Evolutionary conservation across 768 basidiomycete genomes (phyloP), one percentile per base, ranked within the genome.

Genomic region (Lactarius trivialis): DNA sequence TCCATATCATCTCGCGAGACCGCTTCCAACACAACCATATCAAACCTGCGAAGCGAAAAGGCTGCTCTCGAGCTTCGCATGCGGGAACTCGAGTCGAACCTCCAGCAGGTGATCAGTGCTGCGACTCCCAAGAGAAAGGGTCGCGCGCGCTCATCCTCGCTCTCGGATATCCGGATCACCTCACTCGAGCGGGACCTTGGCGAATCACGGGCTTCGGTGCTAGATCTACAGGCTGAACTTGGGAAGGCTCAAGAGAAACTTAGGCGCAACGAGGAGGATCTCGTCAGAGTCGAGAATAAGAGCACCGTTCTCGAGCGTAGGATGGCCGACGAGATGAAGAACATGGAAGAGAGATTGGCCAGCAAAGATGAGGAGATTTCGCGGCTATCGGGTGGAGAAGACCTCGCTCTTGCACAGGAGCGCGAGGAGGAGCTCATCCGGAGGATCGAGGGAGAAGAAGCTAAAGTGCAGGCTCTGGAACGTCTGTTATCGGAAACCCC

Each of bases 361-460:
- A 82, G 81, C 66, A 83, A 78, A 67, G 82, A 85, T 33, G 83
- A 84, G 43, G 89, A 90, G 64, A 65, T 89, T 11, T 72, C 72
- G 21, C 78, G 75, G 48, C 58, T 83, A 49, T 75, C 70, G 68
- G 75, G 71, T 34, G 65, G 65, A 6, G 75, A 78, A 34, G 71
- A 57, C 8, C 81, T 75, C 2, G 61, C 56, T 26, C 69, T 71
- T 54, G 72, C 77, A 30, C 75, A 72, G 24, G 75, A 75, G 61
- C 75, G 88, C 55, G 89, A 90, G 70, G 78, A 80, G 28, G 83
- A 83, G 58, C 68, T 90, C 32, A 63, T 85, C 70, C 77, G 79
- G 71, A 77, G 89, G 65, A 82, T 91, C 32, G 87, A 90, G 49
- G 86, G 88, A 68, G 87, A 90, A 64, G 85, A 85, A 53, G 83